These are phyloP conservation scores for Blastobotrys arbuscula DNA, from an alignment of 1,139 yeast genomes.

Conservation along the genomic window DNA sequence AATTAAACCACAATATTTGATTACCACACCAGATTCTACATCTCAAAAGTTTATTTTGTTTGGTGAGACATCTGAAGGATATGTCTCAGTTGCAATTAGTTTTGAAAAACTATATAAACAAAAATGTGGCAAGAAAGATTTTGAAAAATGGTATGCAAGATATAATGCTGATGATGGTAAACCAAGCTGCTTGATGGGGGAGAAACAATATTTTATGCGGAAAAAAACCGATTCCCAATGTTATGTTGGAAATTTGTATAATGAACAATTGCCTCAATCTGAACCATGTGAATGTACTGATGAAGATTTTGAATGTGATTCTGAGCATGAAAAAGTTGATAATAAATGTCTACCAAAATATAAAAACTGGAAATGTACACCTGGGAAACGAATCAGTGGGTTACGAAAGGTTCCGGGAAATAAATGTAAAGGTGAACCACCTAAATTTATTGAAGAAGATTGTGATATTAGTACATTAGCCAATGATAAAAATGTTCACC, in stretches of 20 bases:
- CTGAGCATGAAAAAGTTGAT: constrained; percentile 46
- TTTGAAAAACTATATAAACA: constrained; percentile 50
- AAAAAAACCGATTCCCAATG: constrained; percentile 68
- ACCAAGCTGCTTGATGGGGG: constrained; percentile 71
- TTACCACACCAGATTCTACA: constrained; percentile 72
- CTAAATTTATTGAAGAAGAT: constrained; percentile 2
- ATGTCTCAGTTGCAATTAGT: constrained; percentile 47
- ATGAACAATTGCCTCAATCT: constrained; percentile 51
- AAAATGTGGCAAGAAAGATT: constrained; percentile 50
- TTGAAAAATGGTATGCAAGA: constrained; percentile 66
- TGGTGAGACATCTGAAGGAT: constrained; percentile 38
- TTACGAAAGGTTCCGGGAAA: constrained; percentile 46
- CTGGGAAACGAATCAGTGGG: constrained; percentile 28
- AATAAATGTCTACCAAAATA: constrained; percentile 44
- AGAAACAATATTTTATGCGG: constrained; percentile 57
- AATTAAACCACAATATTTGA: constrained; percentile 40
- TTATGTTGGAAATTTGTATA: constrained; percentile 54
- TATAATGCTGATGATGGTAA: constrained; percentile 41
- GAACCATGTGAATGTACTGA: constrained; percentile 63
- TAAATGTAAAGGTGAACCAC: constrained; percentile 35
- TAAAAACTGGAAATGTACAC: constrained; percentile 15
- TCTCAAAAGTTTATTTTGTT: constrained; percentile 54
- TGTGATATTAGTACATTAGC: not conserved
- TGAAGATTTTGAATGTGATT: constrained; percentile 68
- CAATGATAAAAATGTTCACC: constrained; percentile 24